Base-by-base conservation (phyloP, 2,329 filamentous ascomycete species). In the Ceratocystis eucalypticola region DNA sequence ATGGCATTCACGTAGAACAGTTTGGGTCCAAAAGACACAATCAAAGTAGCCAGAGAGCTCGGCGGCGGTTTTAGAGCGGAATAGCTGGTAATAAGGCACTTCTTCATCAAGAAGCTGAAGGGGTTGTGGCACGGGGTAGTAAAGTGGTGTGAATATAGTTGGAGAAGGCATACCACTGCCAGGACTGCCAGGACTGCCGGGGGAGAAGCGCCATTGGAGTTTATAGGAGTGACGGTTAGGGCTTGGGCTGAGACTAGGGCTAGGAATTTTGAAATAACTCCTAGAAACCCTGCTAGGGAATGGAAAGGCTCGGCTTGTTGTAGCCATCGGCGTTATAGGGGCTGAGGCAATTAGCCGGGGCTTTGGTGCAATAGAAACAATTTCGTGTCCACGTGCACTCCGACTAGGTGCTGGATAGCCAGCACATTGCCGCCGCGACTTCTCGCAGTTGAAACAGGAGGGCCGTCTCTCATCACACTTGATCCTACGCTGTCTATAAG, bases 11-110 rank as follows among this genome's bases (percentile, higher is more conserved):
- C 84, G 82, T 8, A 88, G 73, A 1, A 88, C 84, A 44, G 81
- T 80, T 55, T 80, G 77, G 0, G 80, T 84, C 85, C 85, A 88
- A 71, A 88, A 88, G 1, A 80, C 77, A 22, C 80, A 82, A 71
- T 87, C 83, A 68, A 88, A 88, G 72, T 85, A 88, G 12, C 86
- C 85, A 0, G 85, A 86, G 5, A 88, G 75, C 70, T 86, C 84
- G 61, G 76, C 80, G 1, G 84, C 82, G 0, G 86, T 87, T 55
- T 83, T 82, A 30, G 80, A 76, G 53, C 81, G 80, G 70, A 88
- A 87, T 12, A 86, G 74, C 66, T 84, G 79, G 71, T 87, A 87
- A 70, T 87, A 87, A 62, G 80, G 78, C 20, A 77, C 78, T 68
- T 88, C 84, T 61, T 77, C 64, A 4, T 44, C 53, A 22, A 57